A percentile compares a stretch with the other conserved stretches of the same genome.
phyloP scores from a whole-genome alignment of 139 green algal genomes.

The Klebsormidium nitens region DNA sequence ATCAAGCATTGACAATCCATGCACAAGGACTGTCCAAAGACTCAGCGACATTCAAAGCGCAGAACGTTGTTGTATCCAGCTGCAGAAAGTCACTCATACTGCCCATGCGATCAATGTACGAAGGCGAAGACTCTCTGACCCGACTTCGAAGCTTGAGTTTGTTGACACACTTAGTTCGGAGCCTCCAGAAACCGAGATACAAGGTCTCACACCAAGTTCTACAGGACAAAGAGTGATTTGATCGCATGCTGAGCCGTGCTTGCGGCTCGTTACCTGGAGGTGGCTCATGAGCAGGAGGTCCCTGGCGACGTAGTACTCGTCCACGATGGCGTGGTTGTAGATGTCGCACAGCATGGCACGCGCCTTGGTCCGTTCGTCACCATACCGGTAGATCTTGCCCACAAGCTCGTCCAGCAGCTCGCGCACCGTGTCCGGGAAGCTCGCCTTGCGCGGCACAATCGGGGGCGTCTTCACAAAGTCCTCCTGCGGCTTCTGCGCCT shows the following conservation, averaged over 20 bases:
- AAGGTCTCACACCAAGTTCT: no score
- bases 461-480: slow-evolving; percentile 20
- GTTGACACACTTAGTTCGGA: not conserved
- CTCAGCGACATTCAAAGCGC: no score
- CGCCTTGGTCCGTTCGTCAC: slow-evolving; percentile 95
- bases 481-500: slow-evolving; percentile 4
- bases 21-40: no score
- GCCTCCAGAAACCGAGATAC: no score
- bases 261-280: slow-evolving; percentile 50
- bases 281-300: slow-evolving; percentile 96
- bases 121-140: no score
- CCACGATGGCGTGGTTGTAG: slow-evolving; percentile 82
- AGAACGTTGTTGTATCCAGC: no score
- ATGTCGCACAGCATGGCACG: slow-evolving; percentile 92
- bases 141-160: not conserved
- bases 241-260: not conserved
- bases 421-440: slow-evolving; percentile 26
- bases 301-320: slow-evolving; percentile 83
- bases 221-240: no score
- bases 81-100: no score
- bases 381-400: slow-evolving; percentile 72
- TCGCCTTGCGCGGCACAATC: slow-evolving; percentile 10
- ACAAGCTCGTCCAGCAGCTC: slow-evolving; percentile 51
- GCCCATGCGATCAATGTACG: no score
- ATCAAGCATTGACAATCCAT: no score